Percentiles rank a stretch among this genome's conserved stretches.
Conservation (phyloP, 345 rosid genomes). For the Eucalyptus rudis region DNA sequence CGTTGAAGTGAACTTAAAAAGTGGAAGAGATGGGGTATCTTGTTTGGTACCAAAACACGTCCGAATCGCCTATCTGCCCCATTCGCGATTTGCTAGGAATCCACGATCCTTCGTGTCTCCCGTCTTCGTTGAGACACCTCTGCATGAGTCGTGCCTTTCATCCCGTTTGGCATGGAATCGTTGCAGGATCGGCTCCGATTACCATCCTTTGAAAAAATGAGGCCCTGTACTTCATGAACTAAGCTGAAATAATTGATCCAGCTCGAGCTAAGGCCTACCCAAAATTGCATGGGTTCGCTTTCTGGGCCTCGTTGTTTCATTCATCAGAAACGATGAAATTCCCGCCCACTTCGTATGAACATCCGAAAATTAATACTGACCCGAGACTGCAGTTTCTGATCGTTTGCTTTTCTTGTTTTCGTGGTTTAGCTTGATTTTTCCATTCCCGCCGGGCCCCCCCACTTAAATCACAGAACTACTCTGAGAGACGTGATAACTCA, state of each 20-base stretch:
- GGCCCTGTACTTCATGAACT: not conserved
- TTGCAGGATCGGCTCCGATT: not conserved
- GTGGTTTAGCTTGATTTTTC: not conserved
- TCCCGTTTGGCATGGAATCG: not conserved
- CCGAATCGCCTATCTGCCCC: not conserved
- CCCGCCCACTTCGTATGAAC: not conserved
- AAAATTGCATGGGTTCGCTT: not conserved
- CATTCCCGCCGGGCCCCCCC: too few relatives aligned
- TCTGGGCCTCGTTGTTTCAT: not conserved
- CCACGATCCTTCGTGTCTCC: not conserved
- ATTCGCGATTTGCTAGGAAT: not conserved
- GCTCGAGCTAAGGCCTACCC: not conserved
- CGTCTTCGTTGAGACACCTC: not conserved
- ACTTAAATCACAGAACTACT: too few relatives aligned
- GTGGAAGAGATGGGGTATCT: not conserved
- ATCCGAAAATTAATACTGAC: rapidly evolving
- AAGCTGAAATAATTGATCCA: not conserved
- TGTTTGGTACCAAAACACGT: not conserved
- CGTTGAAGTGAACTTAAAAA: too few relatives aligned
- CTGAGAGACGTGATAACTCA: rapidly evolving
- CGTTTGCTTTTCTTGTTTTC: too few relatives aligned
- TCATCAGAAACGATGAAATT: not conserved
- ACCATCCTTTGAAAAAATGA: not conserved
- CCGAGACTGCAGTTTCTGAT: not conserved
- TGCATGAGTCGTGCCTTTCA: not conserved